Evolutionary conservation across 148 eudicot species (phyloP), one percentile per base, ranked within the genome.

Genomic region (Fagopyrum homotropicum): DNA sequence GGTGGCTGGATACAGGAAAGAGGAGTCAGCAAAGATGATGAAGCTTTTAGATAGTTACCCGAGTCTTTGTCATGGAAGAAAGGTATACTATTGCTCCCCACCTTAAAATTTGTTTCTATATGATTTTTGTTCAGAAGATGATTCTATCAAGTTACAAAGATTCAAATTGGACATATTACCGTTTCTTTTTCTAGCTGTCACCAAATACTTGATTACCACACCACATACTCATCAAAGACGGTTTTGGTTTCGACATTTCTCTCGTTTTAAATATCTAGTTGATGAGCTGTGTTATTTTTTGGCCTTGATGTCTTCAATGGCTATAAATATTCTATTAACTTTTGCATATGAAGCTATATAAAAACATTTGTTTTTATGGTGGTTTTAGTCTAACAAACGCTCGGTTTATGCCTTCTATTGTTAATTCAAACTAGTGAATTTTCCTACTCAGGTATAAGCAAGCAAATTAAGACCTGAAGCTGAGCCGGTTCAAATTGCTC

Each of bases 401-500:
- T 30, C 2, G 35, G 35, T 30, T 30, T 30, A 30, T 30, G 35
- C 35, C 35, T 30, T 2, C 2, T 30, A 30, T 30, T 1, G 35
- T 30, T 2, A 1, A 30, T 30, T 2, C 35, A 30, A 30, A 30
- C 35, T 30, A 30, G 1, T 30, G 35, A 30, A 1, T 61, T 40
- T 40, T 68, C 52, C 3, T 43, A 45, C 11, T 78, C 89, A 90
- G 98, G 86, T 92, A 71, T 82, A 81, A 76, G 86, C 84, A 72
- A 85, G 86, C 76, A 47, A 82, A 52, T 46, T 86, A 17, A 79
- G 82, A 19, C 78, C 82, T 77, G 91, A 93, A 83, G 83, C 88
- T 66, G 89, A 83, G 46, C 80, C 81, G 72, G 88, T 90, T 77
- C 83, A 82, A 56, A 87, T 71, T 22, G 93, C 88, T 50, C 91